phyloP scores from a whole-genome alignment of 2,329 filamentous ascomycete genomes.

The Penicillium sclerotiorum region DNA sequence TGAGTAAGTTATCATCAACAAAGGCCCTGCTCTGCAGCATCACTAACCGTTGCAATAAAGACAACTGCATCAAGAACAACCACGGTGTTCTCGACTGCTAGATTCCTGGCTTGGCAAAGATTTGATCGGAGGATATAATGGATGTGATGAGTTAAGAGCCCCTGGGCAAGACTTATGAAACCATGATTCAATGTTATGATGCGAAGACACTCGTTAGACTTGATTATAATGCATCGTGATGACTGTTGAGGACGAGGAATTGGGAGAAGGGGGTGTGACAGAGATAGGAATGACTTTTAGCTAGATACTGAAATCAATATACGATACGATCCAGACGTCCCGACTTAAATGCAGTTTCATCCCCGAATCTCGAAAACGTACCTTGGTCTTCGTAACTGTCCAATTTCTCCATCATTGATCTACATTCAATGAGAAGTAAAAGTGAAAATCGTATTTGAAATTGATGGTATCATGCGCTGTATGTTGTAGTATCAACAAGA shows the following conservation, averaged over 20 bases:
- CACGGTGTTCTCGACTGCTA: constrained; percentile 24
- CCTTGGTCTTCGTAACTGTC: no score
- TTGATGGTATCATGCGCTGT: background rate
- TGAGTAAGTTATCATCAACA: constrained; percentile 12
- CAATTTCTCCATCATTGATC: no score
- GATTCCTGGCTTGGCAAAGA: background rate
- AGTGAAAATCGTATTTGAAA: no score
- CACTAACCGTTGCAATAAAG: constrained; percentile 6
- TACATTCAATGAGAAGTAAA: no score
- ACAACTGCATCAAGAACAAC: constrained; percentile 24
- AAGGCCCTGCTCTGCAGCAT: background rate
- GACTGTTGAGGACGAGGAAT: no score
- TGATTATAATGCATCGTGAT: background rate
- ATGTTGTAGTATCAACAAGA: background rate
- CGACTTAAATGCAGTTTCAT: no score
- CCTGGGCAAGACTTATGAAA: constrained; percentile 3
- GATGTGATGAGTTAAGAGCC: constrained; percentile 3
- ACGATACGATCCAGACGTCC: background rate
- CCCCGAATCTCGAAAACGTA: no score
- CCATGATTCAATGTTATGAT: constrained; percentile 21
- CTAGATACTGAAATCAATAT: background rate
- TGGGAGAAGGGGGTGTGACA: no score
- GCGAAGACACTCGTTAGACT: constrained; percentile 13
- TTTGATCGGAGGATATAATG: background rate
- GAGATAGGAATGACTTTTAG: no score